These are phyloP conservation scores for Aspergillus chevalieri DNA, from an alignment of 2,329 filamentous ascomycete species.

Conservation along the genomic window DNA sequence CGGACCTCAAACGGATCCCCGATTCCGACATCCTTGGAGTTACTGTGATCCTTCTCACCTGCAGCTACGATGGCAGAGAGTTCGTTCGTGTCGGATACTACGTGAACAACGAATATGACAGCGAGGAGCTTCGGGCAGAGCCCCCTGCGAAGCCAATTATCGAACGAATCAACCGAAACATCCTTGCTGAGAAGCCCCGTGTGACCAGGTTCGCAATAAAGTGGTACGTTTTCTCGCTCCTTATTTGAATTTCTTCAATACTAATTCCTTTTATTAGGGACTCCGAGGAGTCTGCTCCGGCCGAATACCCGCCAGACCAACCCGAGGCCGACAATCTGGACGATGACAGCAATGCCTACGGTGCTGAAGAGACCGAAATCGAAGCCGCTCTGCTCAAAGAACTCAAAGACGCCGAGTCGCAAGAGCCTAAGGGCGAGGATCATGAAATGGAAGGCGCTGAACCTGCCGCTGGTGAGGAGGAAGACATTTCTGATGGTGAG, in stretches of 20 bases:
- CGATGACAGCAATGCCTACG: constrained; percentile 80
- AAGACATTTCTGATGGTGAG: constrained; percentile 67
- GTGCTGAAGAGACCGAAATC: constrained; percentile 78
- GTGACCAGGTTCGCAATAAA: constrained; percentile 98
- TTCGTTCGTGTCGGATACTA: constrained; percentile 99
- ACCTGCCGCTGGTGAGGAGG: constrained; percentile 49
- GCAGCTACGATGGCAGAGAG: constrained; percentile 91
- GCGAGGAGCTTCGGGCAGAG: constrained; percentile 79
- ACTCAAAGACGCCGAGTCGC: constrained; percentile 44
- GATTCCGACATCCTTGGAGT: constrained; percentile 94
- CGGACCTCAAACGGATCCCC: constrained; percentile 83
- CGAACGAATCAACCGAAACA: constrained; percentile 85
- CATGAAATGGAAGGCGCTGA: constrained; percentile 70
- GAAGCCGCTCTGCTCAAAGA: constrained; percentile 56
- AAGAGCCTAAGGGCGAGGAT: constrained; percentile 49
- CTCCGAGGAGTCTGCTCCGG: constrained; percentile 90
- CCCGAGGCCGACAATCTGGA: constrained; percentile 83
- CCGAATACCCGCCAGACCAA: constrained; percentile 95
- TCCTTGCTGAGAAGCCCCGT: constrained; percentile 92
- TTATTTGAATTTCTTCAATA: background rate
- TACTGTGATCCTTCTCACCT: constrained; percentile 92
- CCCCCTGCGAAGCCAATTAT: constrained; percentile 88
- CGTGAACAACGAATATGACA: constrained; percentile 98
- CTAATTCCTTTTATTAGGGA: constrained; percentile 58
- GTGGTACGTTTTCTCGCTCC: constrained; percentile 56